Conservation (phyloP, 495 filamentous ascomycete species). For the Beverwykella pulmonaria region DNA sequence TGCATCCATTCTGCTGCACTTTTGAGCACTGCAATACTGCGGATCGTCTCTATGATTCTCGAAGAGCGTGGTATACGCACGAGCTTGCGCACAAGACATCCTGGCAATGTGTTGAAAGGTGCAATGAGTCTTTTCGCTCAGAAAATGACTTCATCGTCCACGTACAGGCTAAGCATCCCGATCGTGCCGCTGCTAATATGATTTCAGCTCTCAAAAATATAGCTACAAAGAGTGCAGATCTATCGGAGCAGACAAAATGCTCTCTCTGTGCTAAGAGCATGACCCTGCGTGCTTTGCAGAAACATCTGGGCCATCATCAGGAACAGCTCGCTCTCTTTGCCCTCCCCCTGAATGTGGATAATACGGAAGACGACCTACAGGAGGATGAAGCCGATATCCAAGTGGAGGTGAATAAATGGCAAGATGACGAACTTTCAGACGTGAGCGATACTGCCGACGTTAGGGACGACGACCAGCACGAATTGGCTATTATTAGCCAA, state of each 20-base stretch:
- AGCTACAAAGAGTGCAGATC: not conserved
- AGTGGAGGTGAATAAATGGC: not conserved
- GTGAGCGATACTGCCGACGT: constrained; percentile 3
- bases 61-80: constrained; percentile 31
- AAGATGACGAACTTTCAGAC: constrained; percentile 16
- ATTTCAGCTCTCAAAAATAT: constrained; percentile 8
- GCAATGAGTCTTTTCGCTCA: constrained; percentile 5
- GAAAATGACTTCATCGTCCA: constrained; percentile 12
- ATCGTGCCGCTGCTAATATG: not conserved
- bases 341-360: constrained; percentile 35
- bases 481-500: no score
- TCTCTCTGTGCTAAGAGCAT: constrained; percentile 8
- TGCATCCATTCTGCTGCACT: constrained; percentile 35
- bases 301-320: constrained; percentile 37
- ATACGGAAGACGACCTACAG: constrained; percentile 16
- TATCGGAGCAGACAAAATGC: not conserved
- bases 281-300: constrained; percentile 11
- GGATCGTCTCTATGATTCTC: constrained; percentile 35
- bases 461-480: no score
- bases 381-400: constrained; percentile 19
- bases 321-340: constrained; percentile 41
- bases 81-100: constrained; percentile 25
- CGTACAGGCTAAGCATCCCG: constrained; percentile 8
- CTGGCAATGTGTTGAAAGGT: constrained; percentile 29
- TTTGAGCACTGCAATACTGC: constrained; percentile 25